phyloP scores from a whole-genome alignment of 768 basidiomycete genomes.

The Russula abietina region DNA sequence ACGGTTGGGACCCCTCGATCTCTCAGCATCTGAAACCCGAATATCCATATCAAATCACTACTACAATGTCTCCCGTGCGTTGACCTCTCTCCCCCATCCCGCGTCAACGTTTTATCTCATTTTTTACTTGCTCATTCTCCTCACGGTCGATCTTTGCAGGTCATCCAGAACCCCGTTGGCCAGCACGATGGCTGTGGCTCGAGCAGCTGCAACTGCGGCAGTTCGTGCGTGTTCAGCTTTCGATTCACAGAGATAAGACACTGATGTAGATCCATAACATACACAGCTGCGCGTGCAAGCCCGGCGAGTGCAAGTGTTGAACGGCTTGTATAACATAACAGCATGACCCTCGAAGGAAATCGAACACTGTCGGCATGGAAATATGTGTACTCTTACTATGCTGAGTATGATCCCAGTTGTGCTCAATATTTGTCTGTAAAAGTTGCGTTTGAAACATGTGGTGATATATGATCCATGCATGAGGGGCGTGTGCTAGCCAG shows the following conservation, averaged over 20 bases:
- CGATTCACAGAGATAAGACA: too few species aligned
- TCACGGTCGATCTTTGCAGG: background rate
- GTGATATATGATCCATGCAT: too few species aligned
- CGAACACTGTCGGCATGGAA: background rate
- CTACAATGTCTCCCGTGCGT: background rate
- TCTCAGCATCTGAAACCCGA: background rate
- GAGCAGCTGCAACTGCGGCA: background rate
- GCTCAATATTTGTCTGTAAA: too few species aligned
- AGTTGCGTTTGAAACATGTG: too few species aligned
- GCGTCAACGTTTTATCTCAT: background rate
- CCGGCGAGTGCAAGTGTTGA: constrained; percentile 11
- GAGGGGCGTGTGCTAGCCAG: too few species aligned
- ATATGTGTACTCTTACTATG: background rate
- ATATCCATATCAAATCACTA: background rate
- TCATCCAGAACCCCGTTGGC: constrained; percentile 1
- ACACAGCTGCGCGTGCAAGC: background rate
- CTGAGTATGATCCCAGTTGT: background rate
- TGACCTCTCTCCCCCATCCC: background rate
- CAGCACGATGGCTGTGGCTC: background rate
- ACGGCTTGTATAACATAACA: background rate
- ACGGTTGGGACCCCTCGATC: too few species aligned
- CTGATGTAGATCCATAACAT: background rate
- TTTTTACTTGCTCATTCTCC: background rate
- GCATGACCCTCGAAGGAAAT: background rate
- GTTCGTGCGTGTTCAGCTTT: background rate